A percentile compares a stretch with the other conserved stretches of the same genome.
These are phyloP conservation scores for Smallanthus sonchifolius DNA, from an alignment of 129 eudicot species.

Conservation along the genomic window DNA sequence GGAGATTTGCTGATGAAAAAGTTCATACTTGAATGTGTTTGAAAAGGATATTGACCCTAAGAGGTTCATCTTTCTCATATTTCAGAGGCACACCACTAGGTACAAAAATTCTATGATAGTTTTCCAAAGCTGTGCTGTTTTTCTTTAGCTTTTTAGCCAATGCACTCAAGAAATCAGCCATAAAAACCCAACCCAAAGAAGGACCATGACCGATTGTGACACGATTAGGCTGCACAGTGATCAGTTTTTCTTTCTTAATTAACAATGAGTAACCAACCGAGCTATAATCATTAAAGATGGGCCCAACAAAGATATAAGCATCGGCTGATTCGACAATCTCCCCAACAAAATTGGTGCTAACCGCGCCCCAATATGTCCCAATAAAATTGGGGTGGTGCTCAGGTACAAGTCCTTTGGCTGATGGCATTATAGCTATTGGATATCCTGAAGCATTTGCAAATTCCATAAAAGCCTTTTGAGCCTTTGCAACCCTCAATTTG, in stretches of 20 bases:
- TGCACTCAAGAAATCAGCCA: slow-evolving; percentile 66
- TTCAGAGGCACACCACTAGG: slow-evolving; percentile 66
- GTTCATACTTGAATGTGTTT: slow-evolving; percentile 76
- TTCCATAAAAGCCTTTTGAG: slow-evolving; percentile 59
- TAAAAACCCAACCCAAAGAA: slow-evolving; percentile 85
- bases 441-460: slow-evolving; percentile 77
- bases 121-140: slow-evolving; percentile 69
- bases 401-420: slow-evolving; percentile 79
- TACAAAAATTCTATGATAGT: slow-evolving; percentile 65
- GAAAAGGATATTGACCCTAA: slow-evolving; percentile 77
- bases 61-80: slow-evolving; percentile 51
- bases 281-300: slow-evolving; percentile 86
- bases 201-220: slow-evolving; percentile 73
- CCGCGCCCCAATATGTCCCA: slow-evolving; percentile 96
- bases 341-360: slow-evolving; percentile 60
- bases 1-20: neutral
- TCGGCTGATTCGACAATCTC: slow-evolving; percentile 91
- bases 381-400: slow-evolving; percentile 72
- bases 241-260: slow-evolving; percentile 68
- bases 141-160: slow-evolving; percentile 71
- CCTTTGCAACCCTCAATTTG: slow-evolving; percentile 63
- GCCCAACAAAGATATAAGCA: slow-evolving; percentile 80
- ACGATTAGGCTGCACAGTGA: slow-evolving; percentile 73
- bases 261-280: slow-evolving; percentile 85
- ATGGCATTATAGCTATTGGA: slow-evolving; percentile 82